Evolutionary conservation across 2,329 filamentous ascomycete species (phyloP).

Genomic region (Amesomyces nigricolor): DNA sequence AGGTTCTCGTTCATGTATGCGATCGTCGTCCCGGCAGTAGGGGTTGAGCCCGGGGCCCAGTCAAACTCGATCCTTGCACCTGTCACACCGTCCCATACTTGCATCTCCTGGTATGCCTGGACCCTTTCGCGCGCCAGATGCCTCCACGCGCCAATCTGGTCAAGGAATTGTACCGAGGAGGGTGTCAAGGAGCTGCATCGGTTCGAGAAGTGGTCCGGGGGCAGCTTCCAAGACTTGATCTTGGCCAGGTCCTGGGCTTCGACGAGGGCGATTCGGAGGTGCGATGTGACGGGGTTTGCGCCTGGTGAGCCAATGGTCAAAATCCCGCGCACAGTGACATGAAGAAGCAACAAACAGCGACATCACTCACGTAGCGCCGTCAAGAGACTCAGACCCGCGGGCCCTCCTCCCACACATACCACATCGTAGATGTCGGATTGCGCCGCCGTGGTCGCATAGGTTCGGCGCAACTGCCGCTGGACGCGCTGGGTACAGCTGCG

Average conservation of each 20-base stretch:
- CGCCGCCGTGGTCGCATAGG: constrained; percentile 38
- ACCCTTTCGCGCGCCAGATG: constrained; percentile 68
- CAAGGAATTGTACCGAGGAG: constrained; percentile 74
- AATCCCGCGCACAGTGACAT: background rate
- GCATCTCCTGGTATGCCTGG: constrained; percentile 91
- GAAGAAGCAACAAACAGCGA: background rate
- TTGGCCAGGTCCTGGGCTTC: constrained; percentile 81
- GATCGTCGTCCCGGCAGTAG: constrained; percentile 53
- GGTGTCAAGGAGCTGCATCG: constrained; percentile 93
- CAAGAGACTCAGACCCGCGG: constrained; percentile 78
- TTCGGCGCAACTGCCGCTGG: constrained; percentile 34
- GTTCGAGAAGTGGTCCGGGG: constrained; percentile 73
- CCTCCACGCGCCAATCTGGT: constrained; percentile 78
- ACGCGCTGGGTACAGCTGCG: constrained; percentile 40
- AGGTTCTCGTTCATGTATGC: constrained; percentile 96
- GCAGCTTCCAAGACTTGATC: constrained; percentile 59
- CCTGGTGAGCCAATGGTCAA: constrained; percentile 42
- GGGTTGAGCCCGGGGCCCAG: constrained; percentile 49
- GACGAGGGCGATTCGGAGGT: constrained; percentile 79
- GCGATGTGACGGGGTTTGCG: constrained; percentile 66
- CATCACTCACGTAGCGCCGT: constrained; percentile 62
- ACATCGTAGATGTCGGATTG: constrained; percentile 81
- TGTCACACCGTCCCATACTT: constrained; percentile 94
- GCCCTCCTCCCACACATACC: constrained; percentile 84
- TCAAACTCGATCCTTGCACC: constrained; percentile 87